phyloP scores from a whole-genome alignment of 2,329 filamentous ascomycete genomes.

The Colletotrichum lini region DNA sequence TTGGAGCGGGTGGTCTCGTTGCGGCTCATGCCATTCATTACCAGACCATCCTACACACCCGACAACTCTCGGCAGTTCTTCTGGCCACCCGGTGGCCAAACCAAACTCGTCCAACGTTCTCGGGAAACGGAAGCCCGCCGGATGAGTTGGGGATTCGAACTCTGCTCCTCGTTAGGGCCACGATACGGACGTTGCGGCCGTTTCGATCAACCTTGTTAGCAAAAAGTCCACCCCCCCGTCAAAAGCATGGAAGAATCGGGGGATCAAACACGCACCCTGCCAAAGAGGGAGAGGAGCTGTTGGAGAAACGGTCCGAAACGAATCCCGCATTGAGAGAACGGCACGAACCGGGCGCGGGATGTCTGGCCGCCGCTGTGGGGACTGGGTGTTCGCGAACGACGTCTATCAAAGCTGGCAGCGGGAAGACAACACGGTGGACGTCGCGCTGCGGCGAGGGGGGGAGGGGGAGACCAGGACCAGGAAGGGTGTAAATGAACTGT shows the following conservation, averaged over 20 bases:
- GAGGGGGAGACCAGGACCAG: conserved; percentile 16
- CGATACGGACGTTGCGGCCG: conserved; percentile 1
- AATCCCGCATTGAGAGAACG: conserved; percentile 20
- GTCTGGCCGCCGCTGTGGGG: conserved; percentile 23
- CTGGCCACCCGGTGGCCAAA: neutral
- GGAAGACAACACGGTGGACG: conserved; percentile 9
- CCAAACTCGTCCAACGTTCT: neutral
- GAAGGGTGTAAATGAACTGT: conserved; percentile 13
- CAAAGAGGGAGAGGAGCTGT: neutral
- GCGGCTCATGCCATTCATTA: neutral
- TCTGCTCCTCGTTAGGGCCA: neutral
- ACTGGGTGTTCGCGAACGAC: conserved; percentile 13
- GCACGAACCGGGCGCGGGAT: conserved; percentile 13
- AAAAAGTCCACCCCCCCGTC: too few species aligned
- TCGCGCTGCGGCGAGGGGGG: conserved; percentile 11
- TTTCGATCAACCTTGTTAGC: neutral
- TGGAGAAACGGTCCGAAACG: conserved; percentile 7
- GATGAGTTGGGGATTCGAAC: neutral
- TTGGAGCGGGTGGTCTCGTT: neutral
- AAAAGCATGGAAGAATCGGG: neutral
- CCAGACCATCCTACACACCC: neutral
- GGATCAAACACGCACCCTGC: neutral
- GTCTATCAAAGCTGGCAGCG: conserved; percentile 21
- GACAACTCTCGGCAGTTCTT: neutral
- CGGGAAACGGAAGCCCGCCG: neutral